These are phyloP conservation scores for Populus ilicifolia DNA, from an alignment of 345 rosid species.

Conservation along the genomic window DNA sequence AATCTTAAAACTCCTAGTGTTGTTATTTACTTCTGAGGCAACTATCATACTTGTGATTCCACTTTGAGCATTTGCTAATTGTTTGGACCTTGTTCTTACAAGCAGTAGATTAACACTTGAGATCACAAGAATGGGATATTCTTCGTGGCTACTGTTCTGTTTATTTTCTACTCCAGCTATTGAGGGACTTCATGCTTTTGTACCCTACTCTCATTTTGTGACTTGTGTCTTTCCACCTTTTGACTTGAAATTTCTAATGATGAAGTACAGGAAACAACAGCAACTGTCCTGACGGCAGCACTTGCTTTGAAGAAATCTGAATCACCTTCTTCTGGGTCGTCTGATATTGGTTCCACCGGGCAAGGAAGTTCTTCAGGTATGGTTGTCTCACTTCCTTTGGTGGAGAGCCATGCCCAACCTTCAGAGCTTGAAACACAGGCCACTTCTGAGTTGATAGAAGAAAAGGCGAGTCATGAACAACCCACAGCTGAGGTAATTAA, in stretches of 20 bases:
- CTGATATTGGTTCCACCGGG: conserved; percentile 31
- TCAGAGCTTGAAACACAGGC: conserved; percentile 28
- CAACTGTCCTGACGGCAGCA: conserved; percentile 63
- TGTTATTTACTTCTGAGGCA: not conserved
- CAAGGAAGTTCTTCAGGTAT: conserved; percentile 47
- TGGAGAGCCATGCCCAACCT: conserved; percentile 23
- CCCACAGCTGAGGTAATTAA: conserved; percentile 34
- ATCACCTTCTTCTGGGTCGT: conserved; percentile 36
- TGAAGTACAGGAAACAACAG: conserved; percentile 70
- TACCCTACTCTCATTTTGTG: not conserved
- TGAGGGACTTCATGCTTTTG: not conserved
- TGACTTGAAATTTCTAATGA: conserved; percentile 2
- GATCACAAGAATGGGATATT: not conserved
- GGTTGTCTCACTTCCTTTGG: conserved; percentile 31
- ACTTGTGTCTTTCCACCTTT: not conserved
- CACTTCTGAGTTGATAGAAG: conserved; percentile 32
- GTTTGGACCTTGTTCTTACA: not conserved
- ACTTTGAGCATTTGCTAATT: not conserved
- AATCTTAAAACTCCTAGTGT: not conserved
- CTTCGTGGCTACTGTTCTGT: not conserved
- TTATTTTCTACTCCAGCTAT: conserved; percentile 1
- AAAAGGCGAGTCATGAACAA: conserved; percentile 19
- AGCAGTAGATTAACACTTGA: not conserved
- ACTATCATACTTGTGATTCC: not conserved
- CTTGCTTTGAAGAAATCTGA: conserved; percentile 59